Percentiles rank a stretch among this genome's conserved stretches.
Conservation (phyloP, 2,329 filamentous ascomycete species). For the Trichoderma simmonsii region DNA sequence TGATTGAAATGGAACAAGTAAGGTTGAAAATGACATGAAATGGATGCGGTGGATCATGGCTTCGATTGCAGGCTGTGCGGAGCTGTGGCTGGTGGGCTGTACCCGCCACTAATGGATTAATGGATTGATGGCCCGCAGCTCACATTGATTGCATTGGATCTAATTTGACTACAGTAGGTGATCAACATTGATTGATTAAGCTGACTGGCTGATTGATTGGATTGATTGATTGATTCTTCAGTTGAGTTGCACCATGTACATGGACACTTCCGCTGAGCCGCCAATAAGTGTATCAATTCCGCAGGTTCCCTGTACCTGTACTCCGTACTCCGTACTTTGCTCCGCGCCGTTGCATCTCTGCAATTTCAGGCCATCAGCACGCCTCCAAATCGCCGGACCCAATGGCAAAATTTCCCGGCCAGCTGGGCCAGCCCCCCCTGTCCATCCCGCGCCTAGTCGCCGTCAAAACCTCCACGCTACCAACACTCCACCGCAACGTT, state of each 20-base stretch:
- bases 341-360: not conserved
- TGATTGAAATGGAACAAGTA: not conserved
- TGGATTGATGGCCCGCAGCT: not conserved
- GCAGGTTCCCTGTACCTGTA: not conserved
- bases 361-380: not conserved
- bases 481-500: constrained; percentile 20
- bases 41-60: not conserved
- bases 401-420: constrained; percentile 19
- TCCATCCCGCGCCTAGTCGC: constrained; percentile 9
- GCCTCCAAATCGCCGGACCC: constrained; percentile 4
- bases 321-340: not conserved
- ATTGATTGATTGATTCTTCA: not conserved
- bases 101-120: not conserved
- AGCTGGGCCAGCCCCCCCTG: constrained; percentile 6
- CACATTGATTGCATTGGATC: not conserved
- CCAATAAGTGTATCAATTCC: not conserved
- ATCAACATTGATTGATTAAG: not conserved
- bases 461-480: constrained; percentile 19
- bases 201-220: not conserved
- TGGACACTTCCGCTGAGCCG: too few species aligned
- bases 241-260: not conserved
- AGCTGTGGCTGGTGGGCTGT: not conserved
- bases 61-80: not conserved
- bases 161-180: not conserved
- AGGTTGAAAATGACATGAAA: not conserved